Percentiles rank a stretch among this genome's conserved stretches.
These are phyloP conservation scores for Hypoxylon sp. DNA, from an alignment of 2,329 filamentous ascomycete species.

Conservation along the genomic window DNA sequence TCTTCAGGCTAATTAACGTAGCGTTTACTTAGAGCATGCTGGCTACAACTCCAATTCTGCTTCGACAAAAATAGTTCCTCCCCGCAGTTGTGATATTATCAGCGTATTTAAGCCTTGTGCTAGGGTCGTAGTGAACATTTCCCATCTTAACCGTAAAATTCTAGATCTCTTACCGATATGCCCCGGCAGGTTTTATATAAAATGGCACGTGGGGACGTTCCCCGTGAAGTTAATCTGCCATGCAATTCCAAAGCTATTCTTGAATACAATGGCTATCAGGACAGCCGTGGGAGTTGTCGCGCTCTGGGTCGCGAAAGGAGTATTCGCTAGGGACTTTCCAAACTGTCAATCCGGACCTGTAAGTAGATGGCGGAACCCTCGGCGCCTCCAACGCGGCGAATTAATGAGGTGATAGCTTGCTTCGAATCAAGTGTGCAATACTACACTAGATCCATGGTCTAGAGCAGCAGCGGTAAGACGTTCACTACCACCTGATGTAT, in stretches of 20 bases:
- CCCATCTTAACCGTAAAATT: slow-evolving; percentile 41
- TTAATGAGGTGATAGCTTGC: slow-evolving; percentile 44
- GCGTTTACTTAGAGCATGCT: background rate
- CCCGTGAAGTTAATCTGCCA: background rate
- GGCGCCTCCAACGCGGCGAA: background rate
- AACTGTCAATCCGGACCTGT: slow-evolving; percentile 50
- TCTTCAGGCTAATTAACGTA: slow-evolving; percentile 35
- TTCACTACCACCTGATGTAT: background rate
- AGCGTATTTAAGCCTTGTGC: slow-evolving; percentile 27
- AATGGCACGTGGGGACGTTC: slow-evolving; percentile 18
- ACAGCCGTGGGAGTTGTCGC: slow-evolving; percentile 13
- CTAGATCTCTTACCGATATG: slow-evolving; percentile 26
- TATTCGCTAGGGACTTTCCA: slow-evolving; percentile 49
- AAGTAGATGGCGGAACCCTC: slow-evolving; percentile 20
- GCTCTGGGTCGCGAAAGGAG: slow-evolving; percentile 37
- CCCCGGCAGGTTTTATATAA: slow-evolving; percentile 27
- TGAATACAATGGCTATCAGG: slow-evolving; percentile 20
- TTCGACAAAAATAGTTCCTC: slow-evolving; percentile 26
- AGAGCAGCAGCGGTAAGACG: slow-evolving; percentile 50
- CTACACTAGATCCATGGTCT: slow-evolving; percentile 50
- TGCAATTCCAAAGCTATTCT: background rate
- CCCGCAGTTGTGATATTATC: slow-evolving; percentile 35
- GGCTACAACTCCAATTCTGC: slow-evolving; percentile 10
- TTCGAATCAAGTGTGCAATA: slow-evolving; percentile 52
- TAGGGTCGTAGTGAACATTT: slow-evolving; percentile 27